Evolutionary conservation across 1,284 basidiomycete species (phyloP), one percentile per base, ranked within the genome.

Genomic region (Moniliella sp.): DNA sequence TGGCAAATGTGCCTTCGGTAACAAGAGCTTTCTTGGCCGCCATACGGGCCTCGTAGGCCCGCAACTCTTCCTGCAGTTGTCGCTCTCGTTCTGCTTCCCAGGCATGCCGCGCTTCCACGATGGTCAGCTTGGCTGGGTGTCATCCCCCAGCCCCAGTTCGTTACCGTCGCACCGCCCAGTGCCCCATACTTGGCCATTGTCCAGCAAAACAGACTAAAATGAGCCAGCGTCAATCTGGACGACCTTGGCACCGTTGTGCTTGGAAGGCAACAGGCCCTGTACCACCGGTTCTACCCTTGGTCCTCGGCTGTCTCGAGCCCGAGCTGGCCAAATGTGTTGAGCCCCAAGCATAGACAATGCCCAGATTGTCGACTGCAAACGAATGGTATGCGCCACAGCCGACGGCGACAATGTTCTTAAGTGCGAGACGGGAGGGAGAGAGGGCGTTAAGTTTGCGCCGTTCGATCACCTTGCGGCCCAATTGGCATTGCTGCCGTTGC

Each of bases 161-260:
- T 73, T 70, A 29, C 71, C 72, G 45, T 81, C 78, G 30, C 71
- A 72, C 27, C 79, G 71, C 3, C 82, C 82, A 46, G 74, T 76
- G n/a, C 73, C 78, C 60, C 72, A 88, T 1, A 93, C 79, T 43
- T 75, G 70, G 33, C 84, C 84, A 31, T 74, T 71, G 32, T 71
- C 68, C 15, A 83, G 76, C 40, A 84, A 67, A 93, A 93, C 18
- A 88, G 62, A 0, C 80, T 75, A 60, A 93, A 81, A 54, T 84
- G 78, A 74, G 27, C 84, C 84, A 9, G 74, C 78, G 15, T 58
- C 65, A 35, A 80, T 76, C 47, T 75, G 68, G 25, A 54, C 44
- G 18, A 53, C 49, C 17, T 44, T 36, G 4, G 29, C 64, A 57
- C 25, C 60, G 44, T 30, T 31, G n/a, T 23, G 21, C 7, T 23